Evolutionary conservation across 352 stramenopile genomes (phyloP).

Genomic region (Globisporangium spiculum): DNA sequence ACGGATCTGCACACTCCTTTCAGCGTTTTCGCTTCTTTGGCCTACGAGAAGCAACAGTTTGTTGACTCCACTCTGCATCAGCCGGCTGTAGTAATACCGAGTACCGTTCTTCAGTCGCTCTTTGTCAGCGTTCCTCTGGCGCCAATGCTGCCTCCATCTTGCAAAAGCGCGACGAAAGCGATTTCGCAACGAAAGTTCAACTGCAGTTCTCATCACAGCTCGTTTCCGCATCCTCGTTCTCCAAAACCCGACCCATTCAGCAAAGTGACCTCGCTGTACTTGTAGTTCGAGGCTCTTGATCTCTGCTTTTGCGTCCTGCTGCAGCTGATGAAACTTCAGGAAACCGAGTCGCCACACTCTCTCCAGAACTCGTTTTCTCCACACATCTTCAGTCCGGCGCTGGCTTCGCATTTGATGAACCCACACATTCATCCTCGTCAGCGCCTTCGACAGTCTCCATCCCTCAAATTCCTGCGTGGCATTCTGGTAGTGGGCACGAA

Average conservation of each 20-base stretch:
- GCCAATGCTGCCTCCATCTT: slow-evolving; percentile 20
- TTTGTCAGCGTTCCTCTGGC: slow-evolving; percentile 1
- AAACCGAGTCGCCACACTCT: slow-evolving; percentile 12
- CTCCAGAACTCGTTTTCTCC: background rate
- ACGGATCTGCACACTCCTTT: slow-evolving; percentile 21
- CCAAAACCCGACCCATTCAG: background rate
- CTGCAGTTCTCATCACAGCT: background rate
- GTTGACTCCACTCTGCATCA: slow-evolving; percentile 25
- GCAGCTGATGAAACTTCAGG: slow-evolving; percentile 7
- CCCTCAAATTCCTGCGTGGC: background rate
- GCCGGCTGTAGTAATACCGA: slow-evolving; percentile 13
- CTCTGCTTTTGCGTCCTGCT: slow-evolving; percentile 2
- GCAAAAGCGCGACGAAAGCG: slow-evolving; percentile 15
- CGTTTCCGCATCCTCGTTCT: background rate
- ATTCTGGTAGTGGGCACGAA: background rate
- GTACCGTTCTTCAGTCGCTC: slow-evolving; percentile 15
- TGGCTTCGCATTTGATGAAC: background rate
- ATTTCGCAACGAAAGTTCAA: slow-evolving; percentile 5
- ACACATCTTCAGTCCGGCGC: background rate
- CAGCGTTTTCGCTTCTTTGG: slow-evolving; percentile 21
- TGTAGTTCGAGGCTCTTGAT: background rate
- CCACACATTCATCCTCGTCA: background rate
- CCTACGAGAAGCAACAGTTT: slow-evolving; percentile 23
- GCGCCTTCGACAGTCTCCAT: background rate
- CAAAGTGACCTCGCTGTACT: background rate